Conservation (phyloP, 331 rosid species). For the Quercus lobata region DNA sequence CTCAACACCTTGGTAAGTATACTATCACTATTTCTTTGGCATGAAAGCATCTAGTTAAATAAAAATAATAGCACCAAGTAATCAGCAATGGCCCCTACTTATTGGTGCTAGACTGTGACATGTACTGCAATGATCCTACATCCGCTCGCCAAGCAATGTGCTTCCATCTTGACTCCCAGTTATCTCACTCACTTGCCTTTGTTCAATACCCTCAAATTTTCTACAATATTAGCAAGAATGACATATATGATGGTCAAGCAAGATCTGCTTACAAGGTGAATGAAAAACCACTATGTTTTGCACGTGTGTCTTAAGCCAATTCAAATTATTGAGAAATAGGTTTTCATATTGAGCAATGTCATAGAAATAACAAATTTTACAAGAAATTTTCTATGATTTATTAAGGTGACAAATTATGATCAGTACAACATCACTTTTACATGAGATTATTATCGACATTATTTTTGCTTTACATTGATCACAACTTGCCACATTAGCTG, state of each 20-base stretch:
- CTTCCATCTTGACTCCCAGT: constrained; percentile 36
- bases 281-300: background rate
- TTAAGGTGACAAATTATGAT: no score
- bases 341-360: no score
- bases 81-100: constrained; percentile 32
- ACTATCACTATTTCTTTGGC: background rate
- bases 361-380: no score
- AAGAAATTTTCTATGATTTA: no score
- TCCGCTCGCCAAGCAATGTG: constrained; percentile 47
- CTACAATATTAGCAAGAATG: constrained; percentile 46
- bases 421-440: no score
- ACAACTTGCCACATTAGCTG: no score
- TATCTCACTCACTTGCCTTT: constrained; percentile 29
- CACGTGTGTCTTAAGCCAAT: background rate
- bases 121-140: constrained; percentile 41
- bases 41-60: background rate
- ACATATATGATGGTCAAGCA: constrained; percentile 38
- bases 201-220: constrained; percentile 55
- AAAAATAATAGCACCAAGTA: background rate
- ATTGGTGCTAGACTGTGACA: constrained; percentile 36
- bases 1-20: constrained; percentile 46
- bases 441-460: no score
- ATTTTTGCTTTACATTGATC: no score
- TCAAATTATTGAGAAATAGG: no score
- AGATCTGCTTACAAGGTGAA: constrained; percentile 38